Conservation (phyloP, 768 basidiomycete species). For the Cyathus striatus region DNA sequence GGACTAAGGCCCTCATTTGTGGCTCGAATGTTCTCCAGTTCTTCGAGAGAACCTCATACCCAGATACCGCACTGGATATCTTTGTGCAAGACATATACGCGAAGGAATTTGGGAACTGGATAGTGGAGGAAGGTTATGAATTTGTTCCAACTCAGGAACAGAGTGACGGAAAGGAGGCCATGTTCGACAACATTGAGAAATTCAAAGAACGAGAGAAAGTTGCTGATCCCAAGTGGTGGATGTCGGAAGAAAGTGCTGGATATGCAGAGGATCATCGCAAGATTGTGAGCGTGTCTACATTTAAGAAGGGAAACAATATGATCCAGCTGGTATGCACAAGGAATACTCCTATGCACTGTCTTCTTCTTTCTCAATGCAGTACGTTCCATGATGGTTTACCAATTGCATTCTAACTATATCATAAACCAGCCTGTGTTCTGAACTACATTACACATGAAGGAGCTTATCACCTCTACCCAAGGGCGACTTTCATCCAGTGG, state of each 20-base stretch:
- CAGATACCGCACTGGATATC: not conserved
- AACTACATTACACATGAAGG: not conserved
- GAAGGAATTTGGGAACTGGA: not conserved
- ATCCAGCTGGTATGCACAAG: not conserved
- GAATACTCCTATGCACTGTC: not conserved
- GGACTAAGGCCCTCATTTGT: not conserved
- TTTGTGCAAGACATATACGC: not conserved
- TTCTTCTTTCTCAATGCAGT: not conserved
- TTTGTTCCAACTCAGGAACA: not conserved
- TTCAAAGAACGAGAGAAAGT: too few relatives aligned
- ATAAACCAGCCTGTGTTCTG: not conserved
- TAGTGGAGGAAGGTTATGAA: not conserved
- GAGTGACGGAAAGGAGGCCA: not conserved
- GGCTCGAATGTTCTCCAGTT: constrained; percentile 2
- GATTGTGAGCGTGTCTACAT: not conserved
- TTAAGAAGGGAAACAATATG: not conserved
- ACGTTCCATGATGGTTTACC: not conserved
- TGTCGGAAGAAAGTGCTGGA: too few relatives aligned
- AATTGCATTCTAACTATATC: not conserved
- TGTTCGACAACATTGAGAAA: too few relatives aligned
- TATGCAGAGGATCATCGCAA: too few relatives aligned
- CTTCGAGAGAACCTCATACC: not conserved
- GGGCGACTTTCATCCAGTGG: not conserved
- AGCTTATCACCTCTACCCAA: not conserved
- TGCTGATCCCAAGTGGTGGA: too few relatives aligned